Conservation (phyloP, 208 protist species). For the Borovskyia barvae region DNA sequence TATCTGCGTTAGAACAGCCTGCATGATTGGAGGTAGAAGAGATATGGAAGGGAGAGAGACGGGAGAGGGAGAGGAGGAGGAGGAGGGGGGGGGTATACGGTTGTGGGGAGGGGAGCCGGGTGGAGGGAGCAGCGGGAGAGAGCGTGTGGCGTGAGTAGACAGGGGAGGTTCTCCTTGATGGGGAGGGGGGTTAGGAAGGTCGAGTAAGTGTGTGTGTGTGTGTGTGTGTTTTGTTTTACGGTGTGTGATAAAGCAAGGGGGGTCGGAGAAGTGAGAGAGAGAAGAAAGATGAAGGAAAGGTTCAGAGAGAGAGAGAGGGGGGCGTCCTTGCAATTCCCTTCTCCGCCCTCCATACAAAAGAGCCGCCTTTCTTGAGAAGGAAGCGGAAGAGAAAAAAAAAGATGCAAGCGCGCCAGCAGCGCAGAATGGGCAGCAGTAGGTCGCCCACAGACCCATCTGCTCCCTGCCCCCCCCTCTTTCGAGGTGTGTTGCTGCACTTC, state of each 20-base stretch:
- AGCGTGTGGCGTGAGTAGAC: not conserved
- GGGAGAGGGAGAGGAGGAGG: conserved; percentile 1
- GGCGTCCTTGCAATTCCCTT: too few species aligned
- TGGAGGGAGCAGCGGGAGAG: not conserved
- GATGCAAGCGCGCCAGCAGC: not conserved
- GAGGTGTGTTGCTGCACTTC: too few species aligned
- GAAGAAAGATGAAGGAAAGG: conserved; percentile 2
- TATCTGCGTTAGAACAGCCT: conserved; percentile 64
- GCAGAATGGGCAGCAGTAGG: too few species aligned
- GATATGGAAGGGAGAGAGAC: conserved; percentile 1
- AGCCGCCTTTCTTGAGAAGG: not conserved
- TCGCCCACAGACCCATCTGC: too few species aligned
- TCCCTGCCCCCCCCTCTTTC: too few species aligned
- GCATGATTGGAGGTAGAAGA: conserved; percentile 34
- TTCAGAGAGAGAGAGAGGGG: conserved; percentile 7
- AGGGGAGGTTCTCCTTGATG: too few species aligned
- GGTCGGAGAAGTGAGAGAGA: not conserved
- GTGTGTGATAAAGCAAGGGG: not conserved
- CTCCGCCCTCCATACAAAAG: too few species aligned
- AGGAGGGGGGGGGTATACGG: not conserved
- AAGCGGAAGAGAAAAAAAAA: not conserved
- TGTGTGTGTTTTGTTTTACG: not conserved
- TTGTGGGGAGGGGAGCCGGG: too few species aligned
- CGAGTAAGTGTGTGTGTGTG: not conserved
- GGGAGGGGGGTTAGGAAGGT: too few species aligned